phyloP scores from a whole-genome alignment of 1,139 yeast species.

The Diutina sp. region DNA sequence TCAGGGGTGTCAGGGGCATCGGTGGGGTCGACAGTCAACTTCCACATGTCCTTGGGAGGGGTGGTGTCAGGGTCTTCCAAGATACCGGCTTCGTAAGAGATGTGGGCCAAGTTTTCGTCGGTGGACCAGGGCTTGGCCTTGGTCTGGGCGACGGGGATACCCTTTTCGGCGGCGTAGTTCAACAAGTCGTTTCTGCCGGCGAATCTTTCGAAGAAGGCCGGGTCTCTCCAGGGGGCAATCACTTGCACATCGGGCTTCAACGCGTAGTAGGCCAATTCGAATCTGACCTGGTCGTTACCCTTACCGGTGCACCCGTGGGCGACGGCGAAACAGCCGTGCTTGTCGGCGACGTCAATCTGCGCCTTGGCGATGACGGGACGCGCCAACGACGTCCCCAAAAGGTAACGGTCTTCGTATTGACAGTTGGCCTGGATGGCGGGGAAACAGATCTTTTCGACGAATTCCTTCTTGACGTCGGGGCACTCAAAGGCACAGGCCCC shows the following conservation, averaged over 20 bases:
- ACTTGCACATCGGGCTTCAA: constrained; percentile 93
- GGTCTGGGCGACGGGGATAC: constrained; percentile 91
- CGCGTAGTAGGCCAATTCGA: constrained; percentile 93
- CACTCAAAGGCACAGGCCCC: constrained; percentile 95
- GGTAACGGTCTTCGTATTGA: constrained; percentile 90
- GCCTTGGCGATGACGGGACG: constrained; percentile 98
- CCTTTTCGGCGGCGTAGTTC: constrained; percentile 84
- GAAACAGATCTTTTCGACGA: constrained; percentile 83
- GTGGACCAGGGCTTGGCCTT: constrained; percentile 99
- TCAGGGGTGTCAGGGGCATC: constrained; percentile 95
- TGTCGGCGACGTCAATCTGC: constrained; percentile 91
- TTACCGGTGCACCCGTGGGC: constrained; percentile 99
- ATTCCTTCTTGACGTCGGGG: constrained; percentile 90
- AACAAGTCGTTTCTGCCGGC: constrained; percentile 95
- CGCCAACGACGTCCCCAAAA: constrained; percentile 93
- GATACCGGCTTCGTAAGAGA: constrained; percentile 97
- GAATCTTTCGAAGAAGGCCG: constrained; percentile 84
- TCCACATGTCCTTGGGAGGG: constrained; percentile 99
- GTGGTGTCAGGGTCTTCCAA: constrained; percentile 96
- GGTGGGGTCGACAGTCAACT: constrained; percentile 86
- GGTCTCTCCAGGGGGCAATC: constrained; percentile 99
- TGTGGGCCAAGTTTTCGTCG: constrained; percentile 97
- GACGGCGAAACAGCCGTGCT: constrained; percentile 96
- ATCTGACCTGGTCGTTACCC: constrained; percentile 98
- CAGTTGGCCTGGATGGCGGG: constrained; percentile 98